Evolutionary conservation across 768 basidiomycete genomes (phyloP), one percentile per base, ranked within the genome.

Genomic region (Suillus subalutaceus): DNA sequence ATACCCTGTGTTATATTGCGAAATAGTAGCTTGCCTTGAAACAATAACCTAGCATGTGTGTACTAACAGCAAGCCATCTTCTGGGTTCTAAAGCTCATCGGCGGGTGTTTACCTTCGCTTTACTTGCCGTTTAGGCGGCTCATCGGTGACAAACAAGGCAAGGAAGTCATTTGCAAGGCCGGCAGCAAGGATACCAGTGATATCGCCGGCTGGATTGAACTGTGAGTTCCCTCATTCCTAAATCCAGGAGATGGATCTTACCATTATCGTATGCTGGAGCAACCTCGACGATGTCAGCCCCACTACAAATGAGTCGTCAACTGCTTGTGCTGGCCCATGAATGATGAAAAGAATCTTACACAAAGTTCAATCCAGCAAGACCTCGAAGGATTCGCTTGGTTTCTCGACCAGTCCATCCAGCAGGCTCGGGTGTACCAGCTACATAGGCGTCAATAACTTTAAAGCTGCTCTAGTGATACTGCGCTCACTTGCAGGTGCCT

Each of bases 351-450:
- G 40, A 23, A 71, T 68, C 88, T 55, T 78, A 90, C 90, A 92
- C 87, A 68, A 91, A 86, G 71, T 91, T 91, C 38, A 93, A 79
- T 6, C 90, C 90, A 2, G 85, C 84, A 7, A 93, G 82, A 20
- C 91, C 90, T 62, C 91, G 85, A 58, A 92, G 80, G 67, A 91
- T 89, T 32, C 88, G 83, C 72, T 91, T 90, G 20, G 90, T 80
- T 75, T 93, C 91, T 41, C 90, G 84, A 16, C 86, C 86, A 1
- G 90, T 91, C 90, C 89, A 91, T 12, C 91, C 91, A 23, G 90
- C 91, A 6, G 89, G 81, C 75, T 93, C 90, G 10, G 91, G 90
- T 1, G 91, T 92, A 6, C 91, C 90, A 64, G 91, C 88, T 90
- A 71, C 9, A 62, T 46, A 59, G 56, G 64, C 30, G 58, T 50